phyloP scores from a whole-genome alignment of 805 yeast species.

The Millerozyma acaciae region DNA sequence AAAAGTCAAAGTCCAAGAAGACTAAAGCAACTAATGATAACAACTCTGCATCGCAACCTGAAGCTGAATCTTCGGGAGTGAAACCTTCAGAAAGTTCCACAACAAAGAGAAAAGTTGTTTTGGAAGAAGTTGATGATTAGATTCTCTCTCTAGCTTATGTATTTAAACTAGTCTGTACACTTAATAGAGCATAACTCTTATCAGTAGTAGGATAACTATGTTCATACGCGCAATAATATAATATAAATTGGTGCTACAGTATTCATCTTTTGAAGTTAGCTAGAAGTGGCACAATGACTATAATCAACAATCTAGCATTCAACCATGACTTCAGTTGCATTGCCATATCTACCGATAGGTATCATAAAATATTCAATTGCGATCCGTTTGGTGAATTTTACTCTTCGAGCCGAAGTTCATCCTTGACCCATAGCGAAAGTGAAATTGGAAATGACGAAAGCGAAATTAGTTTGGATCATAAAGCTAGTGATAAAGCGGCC shows the following conservation, averaged over 20 bases:
- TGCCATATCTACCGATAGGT: constrained; percentile 28
- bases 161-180: too few species aligned
- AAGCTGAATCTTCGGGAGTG: constrained; percentile 11
- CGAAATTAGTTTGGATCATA: constrained; percentile 4
- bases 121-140: constrained; percentile 40
- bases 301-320: constrained; percentile 35
- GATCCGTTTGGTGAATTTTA: constrained; percentile 46
- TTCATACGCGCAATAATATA: constrained; percentile 4
- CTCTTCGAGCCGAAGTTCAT: constrained; percentile 16
- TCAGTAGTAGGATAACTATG: too few species aligned
- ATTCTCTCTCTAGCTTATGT: too few species aligned
- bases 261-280: too few species aligned
- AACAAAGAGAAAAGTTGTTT: constrained; percentile 31
- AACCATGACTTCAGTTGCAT: constrained; percentile 42
- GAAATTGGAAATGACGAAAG: constrained; percentile 4
- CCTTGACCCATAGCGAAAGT: constrained; percentile 11
- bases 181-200: background rate
- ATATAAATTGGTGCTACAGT: background rate
- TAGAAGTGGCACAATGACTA: constrained; percentile 15
- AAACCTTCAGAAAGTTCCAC: constrained; percentile 13
- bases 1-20: constrained; percentile 16
- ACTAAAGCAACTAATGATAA: constrained; percentile 1
- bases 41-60: constrained; percentile 1
- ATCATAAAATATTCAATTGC: constrained; percentile 39
- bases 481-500: constrained; percentile 4